Percentiles rank a stretch among this genome's conserved stretches.
Evolutionary conservation across 2,329 filamentous ascomycete genomes (phyloP).

Genomic region (Sphaerulina vaccinii): DNA sequence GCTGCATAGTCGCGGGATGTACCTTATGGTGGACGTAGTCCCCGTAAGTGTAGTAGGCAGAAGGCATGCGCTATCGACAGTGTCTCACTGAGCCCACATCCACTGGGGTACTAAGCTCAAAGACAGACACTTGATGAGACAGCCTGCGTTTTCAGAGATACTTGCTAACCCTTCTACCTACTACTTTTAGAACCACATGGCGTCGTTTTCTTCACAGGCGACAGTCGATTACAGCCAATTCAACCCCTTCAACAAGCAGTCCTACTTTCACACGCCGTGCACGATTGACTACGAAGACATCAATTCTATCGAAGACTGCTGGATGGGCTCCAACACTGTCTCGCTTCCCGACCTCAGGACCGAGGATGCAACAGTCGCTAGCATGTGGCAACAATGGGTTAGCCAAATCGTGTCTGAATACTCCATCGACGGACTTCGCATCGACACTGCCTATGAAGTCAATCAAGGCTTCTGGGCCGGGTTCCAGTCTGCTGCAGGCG

Average conservation of each 20-base stretch:
- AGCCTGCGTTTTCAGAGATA: too few relatives aligned
- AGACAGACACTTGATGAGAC: too few relatives aligned
- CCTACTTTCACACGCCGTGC: constrained; percentile 55
- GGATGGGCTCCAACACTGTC: constrained; percentile 52
- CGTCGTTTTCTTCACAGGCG: constrained; percentile 32
- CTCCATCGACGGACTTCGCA: constrained; percentile 54
- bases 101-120: too few relatives aligned
- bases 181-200: constrained; percentile 49
- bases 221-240: constrained; percentile 38
- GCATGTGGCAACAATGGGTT: constrained; percentile 59
- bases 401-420: constrained; percentile 58
- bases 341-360: constrained; percentile 63
- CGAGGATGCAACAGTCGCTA: constrained; percentile 48
- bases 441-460: constrained; percentile 50
- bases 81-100: too few relatives aligned
- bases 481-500: constrained; percentile 36
- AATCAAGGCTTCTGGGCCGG: constrained; percentile 40
- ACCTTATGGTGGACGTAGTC: constrained; percentile 35
- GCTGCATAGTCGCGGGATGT: constrained; percentile 48
- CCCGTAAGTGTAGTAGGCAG: too few relatives aligned
- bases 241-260: constrained; percentile 43
- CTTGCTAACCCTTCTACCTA: too few relatives aligned
- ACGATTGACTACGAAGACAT: constrained; percentile 54
- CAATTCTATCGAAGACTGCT: constrained; percentile 45
- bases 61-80: too few relatives aligned